These are phyloP conservation scores for Kuraishia hungarica DNA, from an alignment of 805 yeast species.

Conservation along the genomic window DNA sequence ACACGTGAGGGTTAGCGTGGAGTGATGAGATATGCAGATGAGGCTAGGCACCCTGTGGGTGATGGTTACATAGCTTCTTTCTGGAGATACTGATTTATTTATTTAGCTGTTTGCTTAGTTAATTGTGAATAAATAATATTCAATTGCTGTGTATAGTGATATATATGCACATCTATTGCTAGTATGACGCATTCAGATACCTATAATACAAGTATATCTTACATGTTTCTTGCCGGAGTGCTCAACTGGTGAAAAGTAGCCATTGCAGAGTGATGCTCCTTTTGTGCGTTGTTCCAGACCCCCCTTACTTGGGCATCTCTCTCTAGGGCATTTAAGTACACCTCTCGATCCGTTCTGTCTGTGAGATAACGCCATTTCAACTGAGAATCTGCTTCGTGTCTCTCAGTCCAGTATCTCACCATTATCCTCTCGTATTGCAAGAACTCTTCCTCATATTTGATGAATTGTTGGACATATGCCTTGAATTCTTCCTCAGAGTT, in stretches of 20 bases:
- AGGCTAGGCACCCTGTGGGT: not conserved
- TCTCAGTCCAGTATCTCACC: slow-evolving; percentile 7
- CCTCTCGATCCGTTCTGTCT: slow-evolving; percentile 4
- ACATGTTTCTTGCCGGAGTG: not conserved
- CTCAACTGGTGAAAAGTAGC: not conserved
- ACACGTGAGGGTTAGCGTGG: not conserved
- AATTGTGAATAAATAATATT: too few species aligned
- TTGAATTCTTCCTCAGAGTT: not conserved
- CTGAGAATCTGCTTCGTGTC: slow-evolving; percentile 9
- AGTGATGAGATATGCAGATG: not conserved
- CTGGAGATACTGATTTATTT: too few species aligned
- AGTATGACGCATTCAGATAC: too few species aligned
- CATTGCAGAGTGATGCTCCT: slow-evolving; percentile 2
- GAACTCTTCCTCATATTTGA: slow-evolving; percentile 1
- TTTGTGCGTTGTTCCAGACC: slow-evolving; percentile 7
- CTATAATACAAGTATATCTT: not conserved
- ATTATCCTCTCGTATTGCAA: slow-evolving; percentile 7
- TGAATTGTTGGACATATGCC: not conserved
- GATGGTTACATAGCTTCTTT: not conserved
- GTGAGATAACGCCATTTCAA: slow-evolving; percentile 9
- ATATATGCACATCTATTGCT: too few species aligned
- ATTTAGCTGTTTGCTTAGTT: too few species aligned
- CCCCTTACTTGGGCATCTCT: slow-evolving; percentile 8
- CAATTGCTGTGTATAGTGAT: not conserved
- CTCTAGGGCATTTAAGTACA: slow-evolving; percentile 11